phyloP scores from a whole-genome alignment of 257 asterid species.

The Gentiana dahurica region DNA sequence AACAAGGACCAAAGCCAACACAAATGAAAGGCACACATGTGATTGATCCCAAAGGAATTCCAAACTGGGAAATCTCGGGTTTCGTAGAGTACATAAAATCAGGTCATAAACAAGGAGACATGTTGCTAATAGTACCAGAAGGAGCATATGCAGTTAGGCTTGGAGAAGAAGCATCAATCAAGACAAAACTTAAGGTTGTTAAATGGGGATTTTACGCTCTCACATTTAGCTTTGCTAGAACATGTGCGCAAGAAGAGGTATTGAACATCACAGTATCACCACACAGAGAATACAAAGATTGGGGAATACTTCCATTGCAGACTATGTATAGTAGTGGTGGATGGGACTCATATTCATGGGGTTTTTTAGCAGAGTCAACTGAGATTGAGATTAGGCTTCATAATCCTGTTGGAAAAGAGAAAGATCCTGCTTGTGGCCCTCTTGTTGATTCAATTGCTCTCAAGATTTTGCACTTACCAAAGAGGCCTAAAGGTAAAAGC shows the following conservation, averaged over 20 bases:
- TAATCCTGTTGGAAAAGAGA: slow-evolving; percentile 45
- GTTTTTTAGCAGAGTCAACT: slow-evolving; percentile 40
- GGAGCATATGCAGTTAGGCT: slow-evolving; percentile 72
- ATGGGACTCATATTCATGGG: slow-evolving; percentile 76
- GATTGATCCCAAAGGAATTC: slow-evolving; percentile 43
- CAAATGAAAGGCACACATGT: slow-evolving; percentile 63
- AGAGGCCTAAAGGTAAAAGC: slow-evolving; percentile 34
- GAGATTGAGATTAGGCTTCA: slow-evolving; percentile 40
- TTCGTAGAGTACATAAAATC: slow-evolving; percentile 72
- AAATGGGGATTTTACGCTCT: slow-evolving; percentile 43
- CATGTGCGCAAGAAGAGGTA: slow-evolving; percentile 71
- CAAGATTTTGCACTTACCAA: slow-evolving; percentile 39
- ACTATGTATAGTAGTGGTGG: slow-evolving; percentile 71
- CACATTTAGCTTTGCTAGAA: slow-evolving; percentile 59
- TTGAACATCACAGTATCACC: slow-evolving; percentile 47
- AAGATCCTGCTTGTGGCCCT: slow-evolving; percentile 72
- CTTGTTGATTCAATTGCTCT: slow-evolving; percentile 65
- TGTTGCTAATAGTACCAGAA: slow-evolving; percentile 71
- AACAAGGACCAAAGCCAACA: slow-evolving; percentile 46
- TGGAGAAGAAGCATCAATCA: slow-evolving; percentile 69
- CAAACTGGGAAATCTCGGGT: slow-evolving; percentile 61
- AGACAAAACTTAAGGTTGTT: slow-evolving; percentile 32
- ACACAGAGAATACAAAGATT: slow-evolving; percentile 26
- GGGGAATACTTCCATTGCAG: slow-evolving; percentile 67
- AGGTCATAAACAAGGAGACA: slow-evolving; percentile 78